phyloP scores from a whole-genome alignment of 192 early-diverging fungal genomes.

The Backusella morwellensis region DNA sequence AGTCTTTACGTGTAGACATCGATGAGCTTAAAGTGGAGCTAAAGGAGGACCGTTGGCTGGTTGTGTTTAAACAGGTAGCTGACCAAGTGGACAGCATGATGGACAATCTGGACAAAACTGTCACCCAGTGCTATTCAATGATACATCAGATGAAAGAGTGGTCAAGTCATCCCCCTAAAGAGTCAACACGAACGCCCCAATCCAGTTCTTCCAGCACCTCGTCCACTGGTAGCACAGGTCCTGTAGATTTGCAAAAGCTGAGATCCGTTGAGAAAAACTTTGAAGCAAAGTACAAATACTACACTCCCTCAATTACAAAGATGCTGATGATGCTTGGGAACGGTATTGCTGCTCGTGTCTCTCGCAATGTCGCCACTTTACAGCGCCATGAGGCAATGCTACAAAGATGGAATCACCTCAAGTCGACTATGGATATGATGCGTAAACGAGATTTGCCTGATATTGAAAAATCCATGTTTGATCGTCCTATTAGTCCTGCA shows the following conservation, averaged over 20 bases:
- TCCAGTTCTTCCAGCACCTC: slow-evolving; percentile 17
- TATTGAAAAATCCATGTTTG: slow-evolving; percentile 24
- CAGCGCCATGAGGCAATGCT: slow-evolving; percentile 47
- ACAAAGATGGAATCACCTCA: slow-evolving; percentile 49
- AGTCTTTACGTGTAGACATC: slow-evolving; percentile 48
- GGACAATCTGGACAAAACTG: slow-evolving; percentile 51
- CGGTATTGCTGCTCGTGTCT: slow-evolving; percentile 49
- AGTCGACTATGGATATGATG: slow-evolving; percentile 29
- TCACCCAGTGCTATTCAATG: slow-evolving; percentile 41
- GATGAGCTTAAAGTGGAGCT: slow-evolving; percentile 54
- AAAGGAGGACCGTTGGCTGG: slow-evolving; percentile 58
- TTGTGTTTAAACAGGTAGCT: slow-evolving; percentile 51
- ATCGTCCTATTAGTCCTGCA: slow-evolving; percentile 33
- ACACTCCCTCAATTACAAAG: slow-evolving; percentile 50
- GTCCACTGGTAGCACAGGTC: slow-evolving; percentile 14
- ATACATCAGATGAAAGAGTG: slow-evolving; percentile 9
- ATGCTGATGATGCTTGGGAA: slow-evolving; percentile 56
- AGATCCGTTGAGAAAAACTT: slow-evolving; percentile 52
- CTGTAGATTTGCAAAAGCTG: slow-evolving; percentile 29
- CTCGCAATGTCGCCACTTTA: slow-evolving; percentile 44
- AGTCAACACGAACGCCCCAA: not conserved
- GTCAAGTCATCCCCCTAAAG: not conserved
- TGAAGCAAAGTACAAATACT: slow-evolving; percentile 57
- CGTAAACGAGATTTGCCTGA: slow-evolving; percentile 32
- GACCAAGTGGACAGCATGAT: slow-evolving; percentile 57